Percentiles rank a stretch among this genome's conserved stretches.
These are phyloP conservation scores for Penicillium sp. DNA, from an alignment of 2,329 filamentous ascomycete genomes.

Conservation along the genomic window DNA sequence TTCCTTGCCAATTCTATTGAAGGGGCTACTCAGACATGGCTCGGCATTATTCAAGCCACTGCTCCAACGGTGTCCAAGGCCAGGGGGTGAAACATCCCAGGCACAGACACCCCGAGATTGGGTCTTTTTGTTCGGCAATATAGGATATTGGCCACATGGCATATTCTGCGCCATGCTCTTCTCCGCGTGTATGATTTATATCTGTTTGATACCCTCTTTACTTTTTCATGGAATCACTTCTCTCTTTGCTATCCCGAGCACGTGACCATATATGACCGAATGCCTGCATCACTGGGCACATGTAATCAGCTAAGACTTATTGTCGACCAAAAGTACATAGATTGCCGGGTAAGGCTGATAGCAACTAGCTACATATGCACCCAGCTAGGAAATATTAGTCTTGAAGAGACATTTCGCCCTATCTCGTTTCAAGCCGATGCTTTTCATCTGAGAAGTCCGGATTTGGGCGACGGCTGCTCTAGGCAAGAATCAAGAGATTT, in stretches of 20 bases:
- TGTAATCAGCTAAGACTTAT: neutral
- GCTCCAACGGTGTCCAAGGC: neutral
- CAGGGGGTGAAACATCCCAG: neutral
- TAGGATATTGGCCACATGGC: neutral
- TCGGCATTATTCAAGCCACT: neutral
- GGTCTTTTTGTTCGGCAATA: neutral
- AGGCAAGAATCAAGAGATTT: neutral
- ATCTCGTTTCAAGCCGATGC: neutral
- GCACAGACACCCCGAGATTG: neutral
- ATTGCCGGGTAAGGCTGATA: neutral
- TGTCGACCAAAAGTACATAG: neutral
- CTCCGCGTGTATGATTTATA: slow-evolving; percentile 7
- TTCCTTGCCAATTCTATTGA: neutral
- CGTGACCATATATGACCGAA: neutral
- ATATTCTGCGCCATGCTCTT: neutral
- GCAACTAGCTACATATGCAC: no score
- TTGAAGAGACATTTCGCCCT: neutral
- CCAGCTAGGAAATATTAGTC: neutral
- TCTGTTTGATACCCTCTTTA: slow-evolving; percentile 21
- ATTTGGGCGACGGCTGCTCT: neutral
- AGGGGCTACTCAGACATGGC: neutral
- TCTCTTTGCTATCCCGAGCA: neutral
- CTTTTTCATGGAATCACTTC: neutral
- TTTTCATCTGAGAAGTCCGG: neutral
- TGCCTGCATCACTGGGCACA: neutral